Percentiles rank a stretch among this genome's conserved stretches.
Evolutionary conservation across 1,139 yeast genomes (phyloP).

Genomic region (Yamadazyma triangularis): DNA sequence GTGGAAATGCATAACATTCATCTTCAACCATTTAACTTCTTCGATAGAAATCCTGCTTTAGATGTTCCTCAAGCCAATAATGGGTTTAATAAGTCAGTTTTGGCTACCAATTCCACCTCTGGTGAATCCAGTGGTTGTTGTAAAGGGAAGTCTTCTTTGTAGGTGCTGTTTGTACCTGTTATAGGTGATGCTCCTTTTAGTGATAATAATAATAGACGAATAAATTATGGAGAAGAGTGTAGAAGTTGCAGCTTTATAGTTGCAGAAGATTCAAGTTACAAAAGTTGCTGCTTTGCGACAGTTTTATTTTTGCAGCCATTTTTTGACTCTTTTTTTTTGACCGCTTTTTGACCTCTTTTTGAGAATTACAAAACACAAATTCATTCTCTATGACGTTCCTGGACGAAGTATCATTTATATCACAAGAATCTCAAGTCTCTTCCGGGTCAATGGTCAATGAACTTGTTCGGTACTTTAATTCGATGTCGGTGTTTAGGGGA

Average conservation of each 20-base stretch:
- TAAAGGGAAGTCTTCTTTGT: conserved; percentile 26
- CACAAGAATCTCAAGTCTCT: background rate
- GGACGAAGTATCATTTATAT: conserved; percentile 1
- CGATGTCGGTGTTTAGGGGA: background rate
- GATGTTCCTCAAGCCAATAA: conserved; percentile 76
- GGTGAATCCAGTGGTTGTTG: conserved; percentile 27
- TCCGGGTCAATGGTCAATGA: background rate
- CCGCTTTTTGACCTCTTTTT: background rate
- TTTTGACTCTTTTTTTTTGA: background rate
- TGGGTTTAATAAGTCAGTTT: conserved; percentile 65
- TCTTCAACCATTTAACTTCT: conserved; percentile 73
- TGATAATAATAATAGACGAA: no score
- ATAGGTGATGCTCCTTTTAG: no score
- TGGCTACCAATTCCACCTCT: conserved; percentile 21
- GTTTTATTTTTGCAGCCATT: background rate
- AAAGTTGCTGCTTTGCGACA: no score
- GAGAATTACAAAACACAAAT: background rate
- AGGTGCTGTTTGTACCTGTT: background rate
- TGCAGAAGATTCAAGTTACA: no score
- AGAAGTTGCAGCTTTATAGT: no score
- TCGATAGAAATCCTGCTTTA: conserved; percentile 76
- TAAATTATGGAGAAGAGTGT: no score
- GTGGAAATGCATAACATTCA: conserved; percentile 69
- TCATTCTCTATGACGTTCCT: background rate
- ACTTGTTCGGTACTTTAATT: background rate